Evolutionary conservation across 345 rosid species (phyloP).

Genomic region (Isatis tinctoria): DNA sequence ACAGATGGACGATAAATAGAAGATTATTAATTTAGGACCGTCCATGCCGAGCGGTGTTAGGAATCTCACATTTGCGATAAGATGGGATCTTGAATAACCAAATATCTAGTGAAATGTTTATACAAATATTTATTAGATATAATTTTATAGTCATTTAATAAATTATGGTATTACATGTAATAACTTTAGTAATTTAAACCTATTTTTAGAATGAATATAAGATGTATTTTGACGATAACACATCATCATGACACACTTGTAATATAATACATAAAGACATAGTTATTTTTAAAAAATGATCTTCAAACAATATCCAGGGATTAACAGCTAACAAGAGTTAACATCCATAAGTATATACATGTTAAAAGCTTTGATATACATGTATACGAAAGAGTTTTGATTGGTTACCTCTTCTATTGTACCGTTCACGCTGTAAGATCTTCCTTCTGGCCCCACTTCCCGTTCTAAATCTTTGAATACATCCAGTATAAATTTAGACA

Average conservation of each 20-base stretch:
- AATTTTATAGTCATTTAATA: too few species aligned
- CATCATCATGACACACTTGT: too few species aligned
- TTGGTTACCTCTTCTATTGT: conserved; percentile 10
- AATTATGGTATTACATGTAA: too few species aligned
- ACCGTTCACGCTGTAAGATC: background rate
- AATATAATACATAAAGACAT: too few species aligned
- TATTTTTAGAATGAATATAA: too few species aligned
- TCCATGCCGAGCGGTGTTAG: background rate
- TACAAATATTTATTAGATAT: too few species aligned
- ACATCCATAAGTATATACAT: background rate
- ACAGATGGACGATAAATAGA: background rate
- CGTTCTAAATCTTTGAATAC: background rate
- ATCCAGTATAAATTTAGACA: background rate
- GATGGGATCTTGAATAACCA: background rate
- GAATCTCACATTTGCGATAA: background rate
- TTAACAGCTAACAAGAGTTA: background rate
- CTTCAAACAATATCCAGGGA: too few species aligned
- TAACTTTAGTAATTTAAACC: too few species aligned
- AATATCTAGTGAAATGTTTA: too few species aligned
- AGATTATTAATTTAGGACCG: background rate
- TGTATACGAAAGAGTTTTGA: background rate
- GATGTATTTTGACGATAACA: too few species aligned
- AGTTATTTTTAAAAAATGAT: too few species aligned
- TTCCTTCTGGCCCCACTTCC: background rate
- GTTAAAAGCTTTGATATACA: background rate